Conservation (phyloP, 257 asterid species). For the Forsythia suspensa region DNA sequence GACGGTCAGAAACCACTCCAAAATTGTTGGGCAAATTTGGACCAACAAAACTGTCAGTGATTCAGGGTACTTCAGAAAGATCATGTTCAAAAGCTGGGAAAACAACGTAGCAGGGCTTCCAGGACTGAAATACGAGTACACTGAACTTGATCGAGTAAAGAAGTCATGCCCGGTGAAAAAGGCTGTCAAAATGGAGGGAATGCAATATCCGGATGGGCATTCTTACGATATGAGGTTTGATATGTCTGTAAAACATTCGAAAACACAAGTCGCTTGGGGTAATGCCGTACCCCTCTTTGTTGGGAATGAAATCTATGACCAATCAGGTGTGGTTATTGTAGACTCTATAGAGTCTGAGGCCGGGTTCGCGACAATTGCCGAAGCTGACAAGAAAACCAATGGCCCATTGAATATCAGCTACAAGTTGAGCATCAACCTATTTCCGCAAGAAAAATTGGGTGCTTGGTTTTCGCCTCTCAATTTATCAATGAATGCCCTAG, state of each 20-base stretch:
- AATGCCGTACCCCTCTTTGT: conserved; percentile 42
- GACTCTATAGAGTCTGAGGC: not conserved
- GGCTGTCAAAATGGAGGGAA: conserved; percentile 23
- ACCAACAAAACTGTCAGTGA: conserved; percentile 38
- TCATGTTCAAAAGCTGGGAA: conserved; percentile 22
- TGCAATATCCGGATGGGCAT: conserved; percentile 40
- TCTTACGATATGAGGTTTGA: conserved; percentile 58
- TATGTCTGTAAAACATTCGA: conserved; percentile 29
- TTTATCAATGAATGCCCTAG: conserved; percentile 3
- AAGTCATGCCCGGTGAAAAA: conserved; percentile 26
- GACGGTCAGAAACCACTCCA: conserved; percentile 37
- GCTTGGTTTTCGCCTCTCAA: conserved; percentile 14
- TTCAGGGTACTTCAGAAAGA: conserved; percentile 40
- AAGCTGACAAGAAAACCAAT: conserved; percentile 4
- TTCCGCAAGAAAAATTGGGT: not conserved
- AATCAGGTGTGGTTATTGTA: not conserved
- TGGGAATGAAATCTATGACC: conserved; percentile 30
- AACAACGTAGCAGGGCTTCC: conserved; percentile 3
- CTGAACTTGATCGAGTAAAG: conserved; percentile 35
- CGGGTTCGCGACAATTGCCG: not conserved
- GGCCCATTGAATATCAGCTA: conserved; percentile 49
- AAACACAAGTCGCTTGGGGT: conserved; percentile 44
- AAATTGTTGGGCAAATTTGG: conserved; percentile 52
- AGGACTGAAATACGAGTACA: conserved; percentile 53
- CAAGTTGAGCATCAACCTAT: conserved; percentile 28